A percentile compares a stretch with the other conserved stretches of the same genome.
These are phyloP conservation scores for Cucurbita ficifolia DNA, from an alignment of 306 rosid species.

Conservation along the genomic window DNA sequence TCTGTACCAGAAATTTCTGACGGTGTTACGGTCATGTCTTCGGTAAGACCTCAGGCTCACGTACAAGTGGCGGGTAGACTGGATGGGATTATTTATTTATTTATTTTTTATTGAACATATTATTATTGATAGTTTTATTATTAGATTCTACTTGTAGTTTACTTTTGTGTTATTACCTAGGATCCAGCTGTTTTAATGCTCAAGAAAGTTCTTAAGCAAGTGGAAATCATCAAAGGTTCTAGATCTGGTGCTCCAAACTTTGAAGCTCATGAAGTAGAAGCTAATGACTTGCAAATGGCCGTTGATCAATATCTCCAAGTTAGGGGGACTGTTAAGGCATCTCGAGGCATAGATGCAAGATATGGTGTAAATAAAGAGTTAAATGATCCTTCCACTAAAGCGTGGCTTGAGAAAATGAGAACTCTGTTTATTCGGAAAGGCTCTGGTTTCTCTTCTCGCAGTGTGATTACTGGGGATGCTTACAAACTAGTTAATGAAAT, in stretches of 20 bases:
- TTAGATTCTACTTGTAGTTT: neutral
- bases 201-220: conserved; percentile 58
- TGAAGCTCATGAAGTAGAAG: conserved; percentile 70
- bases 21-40: conserved; percentile 73
- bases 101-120: neutral
- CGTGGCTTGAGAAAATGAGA: conserved; percentile 90
- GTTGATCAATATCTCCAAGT: conserved; percentile 70
- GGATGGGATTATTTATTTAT: neutral
- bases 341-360: conserved; percentile 50
- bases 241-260: conserved; percentile 81
- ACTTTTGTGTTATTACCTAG: conserved; percentile 20
- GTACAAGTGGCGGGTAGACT: conserved; percentile 4
- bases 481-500: conserved; percentile 70
- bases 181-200: conserved; percentile 73
- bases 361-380: conserved; percentile 61
- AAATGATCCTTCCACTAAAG: conserved; percentile 55
- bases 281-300: conserved; percentile 54
- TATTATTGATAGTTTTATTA: neutral
- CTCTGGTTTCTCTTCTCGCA: conserved; percentile 91
- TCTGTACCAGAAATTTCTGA: conserved; percentile 93
- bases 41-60: conserved; percentile 35
- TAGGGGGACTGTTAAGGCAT: conserved; percentile 60
- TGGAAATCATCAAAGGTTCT: conserved; percentile 56
- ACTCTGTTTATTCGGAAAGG: conserved; percentile 81
- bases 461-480: conserved; percentile 90